These are phyloP conservation scores for Triadica sebifera DNA, from an alignment of 345 rosid species.

Conservation along the genomic window DNA sequence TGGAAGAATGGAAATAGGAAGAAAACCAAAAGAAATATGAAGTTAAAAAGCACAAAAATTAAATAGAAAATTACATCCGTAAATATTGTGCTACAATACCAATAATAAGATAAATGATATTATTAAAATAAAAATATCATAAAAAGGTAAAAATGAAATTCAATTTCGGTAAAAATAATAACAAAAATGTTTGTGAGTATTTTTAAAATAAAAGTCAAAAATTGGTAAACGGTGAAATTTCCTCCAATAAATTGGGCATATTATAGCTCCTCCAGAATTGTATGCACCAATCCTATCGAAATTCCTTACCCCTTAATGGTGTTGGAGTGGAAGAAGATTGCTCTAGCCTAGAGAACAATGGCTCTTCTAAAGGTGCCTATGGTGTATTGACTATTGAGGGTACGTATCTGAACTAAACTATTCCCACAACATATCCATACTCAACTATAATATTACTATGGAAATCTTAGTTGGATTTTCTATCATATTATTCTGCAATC, in stretches of 20 bases:
- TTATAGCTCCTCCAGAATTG: constrained; percentile 45
- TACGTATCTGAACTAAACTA: constrained; percentile 9
- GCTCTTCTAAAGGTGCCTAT: constrained; percentile 45
- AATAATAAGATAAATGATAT: too few species aligned
- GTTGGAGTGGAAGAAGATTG: constrained; percentile 68
- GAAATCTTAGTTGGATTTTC: not conserved
- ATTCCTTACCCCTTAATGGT: constrained; percentile 56
- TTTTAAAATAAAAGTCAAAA: too few species aligned
- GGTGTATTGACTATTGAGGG: constrained; percentile 61
- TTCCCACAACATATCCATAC: not conserved
- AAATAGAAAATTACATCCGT: too few species aligned
- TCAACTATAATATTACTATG: not conserved
- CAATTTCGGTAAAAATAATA: too few species aligned
- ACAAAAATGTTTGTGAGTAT: too few species aligned
- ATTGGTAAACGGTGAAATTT: too few species aligned
- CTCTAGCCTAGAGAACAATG: constrained; percentile 53
- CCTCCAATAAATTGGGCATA: not conserved
- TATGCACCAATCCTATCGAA: constrained; percentile 67
- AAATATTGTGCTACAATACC: too few species aligned
- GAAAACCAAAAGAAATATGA: too few species aligned
- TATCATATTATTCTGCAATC: not conserved
- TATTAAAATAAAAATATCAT: too few species aligned
- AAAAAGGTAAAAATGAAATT: too few species aligned
- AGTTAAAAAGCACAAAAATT: too few species aligned
- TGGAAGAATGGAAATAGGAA: too few species aligned